A percentile compares a stretch with the other conserved stretches of the same genome.
These are phyloP conservation scores for Phytophthora sp. DNA, from an alignment of 352 stramenopile genomes.

Conservation along the genomic window DNA sequence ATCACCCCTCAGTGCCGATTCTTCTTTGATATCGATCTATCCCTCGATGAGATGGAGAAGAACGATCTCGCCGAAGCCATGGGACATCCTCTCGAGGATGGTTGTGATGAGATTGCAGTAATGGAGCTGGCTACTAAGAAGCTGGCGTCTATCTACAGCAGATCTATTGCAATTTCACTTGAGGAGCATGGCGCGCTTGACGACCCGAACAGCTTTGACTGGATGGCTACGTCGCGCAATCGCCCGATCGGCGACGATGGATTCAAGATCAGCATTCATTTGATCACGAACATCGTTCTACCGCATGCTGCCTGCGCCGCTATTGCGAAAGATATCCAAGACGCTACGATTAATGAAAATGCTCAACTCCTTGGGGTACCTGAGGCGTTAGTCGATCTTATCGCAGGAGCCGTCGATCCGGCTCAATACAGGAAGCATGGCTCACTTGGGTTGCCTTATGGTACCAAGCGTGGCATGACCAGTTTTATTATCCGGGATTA, in stretches of 20 bases:
- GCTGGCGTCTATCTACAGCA: no score
- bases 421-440: no score
- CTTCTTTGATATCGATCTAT: conserved; percentile 4
- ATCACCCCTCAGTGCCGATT: not conserved
- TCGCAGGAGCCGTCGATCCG: no score
- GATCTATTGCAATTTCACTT: not conserved
- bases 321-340: not conserved
- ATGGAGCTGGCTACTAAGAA: no score
- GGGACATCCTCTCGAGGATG: not conserved
- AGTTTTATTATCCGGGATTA: no score
- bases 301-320: not conserved
- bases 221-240: not conserved
- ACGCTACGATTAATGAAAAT: not conserved
- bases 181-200: not conserved
- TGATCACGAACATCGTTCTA: conserved; percentile 1
- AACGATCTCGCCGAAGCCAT: not conserved
- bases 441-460: no score
- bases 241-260: not conserved
- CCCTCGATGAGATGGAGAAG: no score
- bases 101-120: not conserved
- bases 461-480: no score
- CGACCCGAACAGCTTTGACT: not conserved
- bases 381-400: no score
- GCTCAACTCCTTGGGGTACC: not conserved
- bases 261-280: conserved; percentile 10